Percentiles rank a stretch among this genome's conserved stretches.
Evolutionary conservation across 495 filamentous ascomycete species (phyloP).

Genomic region (Aspergillus diversus): DNA sequence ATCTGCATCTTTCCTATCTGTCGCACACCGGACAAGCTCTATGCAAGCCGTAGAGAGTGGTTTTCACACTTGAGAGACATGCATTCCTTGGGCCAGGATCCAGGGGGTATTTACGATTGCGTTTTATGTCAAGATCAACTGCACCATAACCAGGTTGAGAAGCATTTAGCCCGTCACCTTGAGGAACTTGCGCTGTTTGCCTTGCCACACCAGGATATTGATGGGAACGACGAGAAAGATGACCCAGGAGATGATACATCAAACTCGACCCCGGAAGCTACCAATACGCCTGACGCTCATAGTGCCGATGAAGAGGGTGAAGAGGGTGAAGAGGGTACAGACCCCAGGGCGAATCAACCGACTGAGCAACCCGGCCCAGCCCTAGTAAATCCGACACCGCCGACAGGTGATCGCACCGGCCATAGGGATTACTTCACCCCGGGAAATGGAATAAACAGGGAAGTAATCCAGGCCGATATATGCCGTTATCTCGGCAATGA

Average conservation of each 20-base stretch:
- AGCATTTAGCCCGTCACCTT: not conserved
- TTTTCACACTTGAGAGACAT: constrained; percentile 26
- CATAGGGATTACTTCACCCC: not conserved
- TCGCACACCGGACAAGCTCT: constrained; percentile 21
- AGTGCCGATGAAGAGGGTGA: not conserved
- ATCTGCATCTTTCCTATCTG: constrained; percentile 27
- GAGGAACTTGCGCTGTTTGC: not conserved
- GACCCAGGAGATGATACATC: not conserved
- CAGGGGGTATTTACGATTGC: not conserved
- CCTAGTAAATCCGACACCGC: not conserved
- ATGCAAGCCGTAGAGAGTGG: constrained; percentile 30
- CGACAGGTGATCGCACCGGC: not conserved
- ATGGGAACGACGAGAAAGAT: not conserved
- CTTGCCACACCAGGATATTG: not conserved
- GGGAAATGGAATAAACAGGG: not conserved
- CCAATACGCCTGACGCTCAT: not conserved
- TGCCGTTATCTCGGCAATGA: not conserved
- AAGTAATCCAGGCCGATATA: not conserved
- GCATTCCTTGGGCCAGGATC: no score
- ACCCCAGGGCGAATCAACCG: not conserved
- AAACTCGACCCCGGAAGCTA: not conserved
- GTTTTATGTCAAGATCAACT: not conserved
- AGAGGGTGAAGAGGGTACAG: not conserved
- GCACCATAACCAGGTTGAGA: not conserved
- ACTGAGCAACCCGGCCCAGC: not conserved